Base-by-base conservation (phyloP, 164 flowering plant genomes). In the Buxus sempervirens region DNA sequence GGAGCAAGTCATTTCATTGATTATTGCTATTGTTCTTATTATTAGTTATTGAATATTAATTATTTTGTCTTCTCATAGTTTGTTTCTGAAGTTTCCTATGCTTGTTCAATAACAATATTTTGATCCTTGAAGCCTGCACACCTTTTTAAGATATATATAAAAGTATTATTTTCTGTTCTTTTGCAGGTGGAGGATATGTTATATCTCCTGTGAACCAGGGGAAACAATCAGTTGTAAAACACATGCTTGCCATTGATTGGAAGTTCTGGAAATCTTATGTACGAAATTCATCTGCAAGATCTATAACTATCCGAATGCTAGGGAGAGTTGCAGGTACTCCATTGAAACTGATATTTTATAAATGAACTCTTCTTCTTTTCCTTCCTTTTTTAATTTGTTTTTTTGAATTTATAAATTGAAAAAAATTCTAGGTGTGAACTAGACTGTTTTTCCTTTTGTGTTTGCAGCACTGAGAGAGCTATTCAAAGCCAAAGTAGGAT, bases 231-330 rank as follows among this genome's bases (percentile, higher is more conserved):
- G 84, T 92, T 59, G 93, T 95, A 12, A 95, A 85, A 69, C 96
- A 95, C 82, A 95, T 95, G 98, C 91, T 91, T 72, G 87, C 97
- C 18, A 79, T 92, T 57, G 97, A 95, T 66, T 95, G 98, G 98
- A 92, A 79, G 67, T 80, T 70, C 72, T 94, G 96, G 98, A 91
- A 82, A 74, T 76, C 85, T 36, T 88, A 87, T 72, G 38, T 86
- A 36, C 76, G 78, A 13, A 76, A 83, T 38, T 76, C 95, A 0
- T 76, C 90, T 22, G 82, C 83, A n/a, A 75, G 87, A 76, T 76
- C 92, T 53, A 75, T 86, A 27, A 90, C 98, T 24, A 86, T 87
- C 36, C 83, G 78, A 45, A 86, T 95, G 92, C 85, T 91, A 64
- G 93, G 83, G 71, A 83, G 90, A 75, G 76, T 90, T 74, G 93